Conservation (phyloP, 2,329 filamentous ascomycete genomes). For the Fusarium sambucinum region DNA sequence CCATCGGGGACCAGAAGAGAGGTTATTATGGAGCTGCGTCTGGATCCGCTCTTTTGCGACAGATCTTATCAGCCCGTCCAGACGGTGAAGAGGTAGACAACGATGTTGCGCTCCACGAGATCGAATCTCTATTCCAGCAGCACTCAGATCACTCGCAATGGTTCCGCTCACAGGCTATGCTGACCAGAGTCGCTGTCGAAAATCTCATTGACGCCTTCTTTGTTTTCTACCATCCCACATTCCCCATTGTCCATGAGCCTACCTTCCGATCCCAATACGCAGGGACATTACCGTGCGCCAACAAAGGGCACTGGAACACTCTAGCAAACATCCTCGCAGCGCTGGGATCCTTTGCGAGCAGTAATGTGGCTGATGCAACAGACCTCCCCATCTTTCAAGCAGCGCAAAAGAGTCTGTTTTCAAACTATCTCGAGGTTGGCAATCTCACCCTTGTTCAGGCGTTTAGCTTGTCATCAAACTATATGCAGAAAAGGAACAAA, state of each 20-base stretch:
- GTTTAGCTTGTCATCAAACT: conserved; percentile 15
- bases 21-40: conserved; percentile 34
- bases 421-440: conserved; percentile 31
- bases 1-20: conserved; percentile 32
- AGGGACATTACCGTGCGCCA: conserved; percentile 19
- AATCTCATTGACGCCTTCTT: conserved; percentile 34
- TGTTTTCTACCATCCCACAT: conserved; percentile 24
- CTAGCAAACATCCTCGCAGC: conserved; percentile 23
- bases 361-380: conserved; percentile 4
- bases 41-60: conserved; percentile 29
- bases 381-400: conserved; percentile 28
- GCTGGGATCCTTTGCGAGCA: conserved; percentile 27
- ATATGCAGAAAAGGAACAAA: conserved; percentile 34
- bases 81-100: conserved; percentile 31
- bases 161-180: conserved; percentile 36
- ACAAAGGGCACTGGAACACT: conserved; percentile 27
- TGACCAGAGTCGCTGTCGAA: conserved; percentile 27
- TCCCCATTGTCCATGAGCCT: conserved; percentile 33
- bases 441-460: conserved; percentile 33
- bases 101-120: conserved; percentile 27
- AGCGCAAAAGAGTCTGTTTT: conserved; percentile 25
- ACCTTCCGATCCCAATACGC: conserved; percentile 33
- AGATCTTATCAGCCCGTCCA: conserved; percentile 31
- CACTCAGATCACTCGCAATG: conserved; percentile 33
- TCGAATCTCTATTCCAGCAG: conserved; percentile 31